A percentile compares a stretch with the other conserved stretches of the same genome.
Conservation (phyloP, 208 protist species). For the Trypanosoma boissoni region DNA sequence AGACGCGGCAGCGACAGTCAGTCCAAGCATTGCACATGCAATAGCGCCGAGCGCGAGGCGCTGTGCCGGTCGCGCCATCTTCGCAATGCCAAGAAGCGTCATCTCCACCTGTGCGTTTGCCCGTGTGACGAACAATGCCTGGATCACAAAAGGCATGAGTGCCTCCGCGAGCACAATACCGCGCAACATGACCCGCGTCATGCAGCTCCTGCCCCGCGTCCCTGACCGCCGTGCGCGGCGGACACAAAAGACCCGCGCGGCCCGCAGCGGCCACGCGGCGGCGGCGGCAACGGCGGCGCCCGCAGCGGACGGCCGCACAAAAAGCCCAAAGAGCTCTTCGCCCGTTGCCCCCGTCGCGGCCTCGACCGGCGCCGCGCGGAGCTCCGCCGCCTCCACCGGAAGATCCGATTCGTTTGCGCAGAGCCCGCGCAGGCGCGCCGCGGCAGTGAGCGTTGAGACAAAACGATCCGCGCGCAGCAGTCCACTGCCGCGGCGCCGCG, state of each 20-base stretch:
- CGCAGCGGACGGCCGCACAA: constrained; percentile 11
- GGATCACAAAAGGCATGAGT: too few species aligned
- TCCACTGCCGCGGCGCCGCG: too few species aligned
- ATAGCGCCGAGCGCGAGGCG: constrained; percentile 1
- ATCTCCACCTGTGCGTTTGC: background rate
- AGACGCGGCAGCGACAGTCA: constrained; percentile 12
- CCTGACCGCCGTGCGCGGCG: background rate
- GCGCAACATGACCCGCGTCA: too few species aligned
- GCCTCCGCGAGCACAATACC: too few species aligned
- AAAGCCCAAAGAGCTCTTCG: constrained; percentile 8
- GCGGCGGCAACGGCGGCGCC: background rate
- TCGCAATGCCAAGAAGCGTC: constrained; percentile 9
- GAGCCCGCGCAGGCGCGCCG: too few species aligned
- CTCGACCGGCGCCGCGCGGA: too few species aligned
- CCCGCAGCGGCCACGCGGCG: constrained; percentile 14
- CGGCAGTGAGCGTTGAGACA: too few species aligned
- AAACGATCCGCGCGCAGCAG: too few species aligned
- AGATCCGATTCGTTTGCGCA: too few species aligned
- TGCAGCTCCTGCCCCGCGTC: too few species aligned
- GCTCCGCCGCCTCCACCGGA: too few species aligned
- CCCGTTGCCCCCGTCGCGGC: constrained; percentile 10
- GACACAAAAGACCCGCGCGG: constrained; percentile 11
- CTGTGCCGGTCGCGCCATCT: constrained; percentile 16
- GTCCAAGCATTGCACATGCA: background rate
- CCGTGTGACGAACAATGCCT: background rate